Base-by-base conservation (phyloP, 2,329 filamentous ascomycete genomes). In the Alternaria gaisen region DNA sequence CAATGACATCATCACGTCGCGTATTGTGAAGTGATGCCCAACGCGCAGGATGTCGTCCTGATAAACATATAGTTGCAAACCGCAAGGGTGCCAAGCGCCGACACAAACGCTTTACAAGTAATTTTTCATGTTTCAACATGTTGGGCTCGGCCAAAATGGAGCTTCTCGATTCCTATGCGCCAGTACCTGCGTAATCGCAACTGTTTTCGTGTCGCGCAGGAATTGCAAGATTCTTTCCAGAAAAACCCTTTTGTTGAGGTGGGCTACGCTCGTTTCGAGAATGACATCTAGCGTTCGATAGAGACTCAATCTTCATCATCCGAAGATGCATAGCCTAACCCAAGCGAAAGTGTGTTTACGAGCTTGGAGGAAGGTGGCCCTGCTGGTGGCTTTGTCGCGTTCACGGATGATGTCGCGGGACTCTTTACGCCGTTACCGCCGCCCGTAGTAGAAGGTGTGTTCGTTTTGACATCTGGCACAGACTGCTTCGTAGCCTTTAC, bases 281-380 rank as follows among this genome's bases (percentile, higher is more conserved):
- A 2, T 38, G 20, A 10, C 32, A n/a, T 22, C 24, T 10, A 8
- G 32, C 14, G 16, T 10, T 24, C 10, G 20, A 12, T 14, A 24
- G 8, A 20, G 32, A 26, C 24, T 34, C 53, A 77, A 41, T 75
- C 70, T 20, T 82, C 81, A 24, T 83, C 81, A 42, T 82, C 80
- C 0, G 81, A 83, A 32, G 80, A 82, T 46, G 79, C 80, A 52
- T 79, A 80, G 7, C 71, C 80, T 18, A 83, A 63, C 2, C 78
- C 79, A 1, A 83, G 64, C 3, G 69, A 62, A 14, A 73, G 51
- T 5, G 69, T 24, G 26, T 67, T 67, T n/a, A 63, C 34, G 30
- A 65, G 53, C 14, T 65, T 66, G 11, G 62, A 14, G n/a, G 68
- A 26, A 48, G 73, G 56, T n/a, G 66, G 44, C 9, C 57, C 50